phyloP scores from a whole-genome alignment of 2,329 filamentous ascomycete genomes.

The Pyricularia sp. region DNA sequence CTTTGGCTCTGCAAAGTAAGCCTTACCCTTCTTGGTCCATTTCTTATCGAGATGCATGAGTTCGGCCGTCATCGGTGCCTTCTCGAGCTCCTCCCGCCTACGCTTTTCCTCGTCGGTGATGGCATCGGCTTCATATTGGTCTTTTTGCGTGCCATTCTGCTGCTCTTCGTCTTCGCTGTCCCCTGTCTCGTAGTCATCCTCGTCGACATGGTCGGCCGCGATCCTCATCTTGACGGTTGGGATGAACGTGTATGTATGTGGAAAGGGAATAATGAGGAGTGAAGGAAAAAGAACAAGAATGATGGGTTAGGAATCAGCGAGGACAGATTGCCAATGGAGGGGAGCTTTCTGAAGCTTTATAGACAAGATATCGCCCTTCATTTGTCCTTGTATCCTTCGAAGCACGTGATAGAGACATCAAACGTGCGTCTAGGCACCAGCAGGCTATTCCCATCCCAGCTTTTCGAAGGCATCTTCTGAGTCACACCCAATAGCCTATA shows the following conservation, averaged over 20 bases:
- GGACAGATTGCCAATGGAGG: neutral
- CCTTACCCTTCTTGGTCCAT: conserved; percentile 17
- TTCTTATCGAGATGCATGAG: conserved; percentile 23
- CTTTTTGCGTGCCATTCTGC: neutral
- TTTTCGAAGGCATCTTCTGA: neutral
- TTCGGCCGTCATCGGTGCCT: conserved; percentile 18
- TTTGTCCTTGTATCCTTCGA: neutral
- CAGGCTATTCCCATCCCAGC: neutral
- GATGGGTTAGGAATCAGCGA: neutral
- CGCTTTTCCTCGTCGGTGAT: conserved; percentile 14
- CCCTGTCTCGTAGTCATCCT: neutral
- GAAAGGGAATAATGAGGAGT: neutral
- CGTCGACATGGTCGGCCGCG: neutral
- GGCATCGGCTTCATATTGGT: conserved; percentile 7
- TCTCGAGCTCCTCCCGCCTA: conserved; percentile 15
- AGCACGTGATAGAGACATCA: neutral
- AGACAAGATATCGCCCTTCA: neutral
- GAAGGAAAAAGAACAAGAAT: neutral
- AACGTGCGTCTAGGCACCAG: neutral
- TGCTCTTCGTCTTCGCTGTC: neutral
- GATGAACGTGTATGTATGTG: neutral
- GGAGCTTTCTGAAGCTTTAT: neutral
- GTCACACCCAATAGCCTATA: neutral
- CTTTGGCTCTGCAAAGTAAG: conserved; percentile 19
- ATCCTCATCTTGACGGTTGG: neutral